Conservation (phyloP, 352 stramenopile species). For the Phytophthora quininea region DNA sequence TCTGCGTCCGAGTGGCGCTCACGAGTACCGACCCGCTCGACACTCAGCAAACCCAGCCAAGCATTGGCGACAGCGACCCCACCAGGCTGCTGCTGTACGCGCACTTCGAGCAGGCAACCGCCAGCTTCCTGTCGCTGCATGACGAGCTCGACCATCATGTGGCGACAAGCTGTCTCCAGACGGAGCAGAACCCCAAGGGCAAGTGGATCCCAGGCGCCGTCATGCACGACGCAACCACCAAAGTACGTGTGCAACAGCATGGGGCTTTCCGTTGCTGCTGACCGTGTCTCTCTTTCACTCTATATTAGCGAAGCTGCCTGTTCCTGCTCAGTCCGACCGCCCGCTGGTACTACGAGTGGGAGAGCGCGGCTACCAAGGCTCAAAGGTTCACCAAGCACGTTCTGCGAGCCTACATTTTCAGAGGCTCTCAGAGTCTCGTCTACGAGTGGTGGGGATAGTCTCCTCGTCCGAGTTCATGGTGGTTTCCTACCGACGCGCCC, state of each 20-base stretch:
- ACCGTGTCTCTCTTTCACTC: conserved; percentile 1
- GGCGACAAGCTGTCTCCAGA: conserved; percentile 54
- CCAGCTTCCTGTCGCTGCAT: conserved; percentile 35
- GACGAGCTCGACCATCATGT: conserved; percentile 31
- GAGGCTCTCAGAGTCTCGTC: conserved; percentile 19
- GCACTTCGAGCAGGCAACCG: conserved; percentile 58
- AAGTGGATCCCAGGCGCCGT: conserved; percentile 62
- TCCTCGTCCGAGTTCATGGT: conserved; percentile 66
- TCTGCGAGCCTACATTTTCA: conserved; percentile 65
- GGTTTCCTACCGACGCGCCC: conserved; percentile 66
- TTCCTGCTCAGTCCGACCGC: conserved; percentile 64
- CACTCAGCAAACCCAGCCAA: conserved; percentile 4
- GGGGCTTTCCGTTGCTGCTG: not conserved
- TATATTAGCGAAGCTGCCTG: conserved; percentile 19
- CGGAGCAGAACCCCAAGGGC: conserved; percentile 64
- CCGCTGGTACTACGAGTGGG: conserved; percentile 79
- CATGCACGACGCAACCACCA: conserved; percentile 19
- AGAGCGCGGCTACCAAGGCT: conserved; percentile 64
- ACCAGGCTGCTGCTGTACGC: conserved; percentile 47
- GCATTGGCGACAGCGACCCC: conserved; percentile 18
- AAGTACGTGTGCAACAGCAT: conserved; percentile 14
- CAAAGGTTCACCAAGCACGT: conserved; percentile 71
- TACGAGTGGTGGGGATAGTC: conserved; percentile 50
- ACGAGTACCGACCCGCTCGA: conserved; percentile 26
- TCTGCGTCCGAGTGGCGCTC: conserved; percentile 48